Conservation (phyloP, 169 alveolate genomes). For the Sarcocystis neurona region DNA sequence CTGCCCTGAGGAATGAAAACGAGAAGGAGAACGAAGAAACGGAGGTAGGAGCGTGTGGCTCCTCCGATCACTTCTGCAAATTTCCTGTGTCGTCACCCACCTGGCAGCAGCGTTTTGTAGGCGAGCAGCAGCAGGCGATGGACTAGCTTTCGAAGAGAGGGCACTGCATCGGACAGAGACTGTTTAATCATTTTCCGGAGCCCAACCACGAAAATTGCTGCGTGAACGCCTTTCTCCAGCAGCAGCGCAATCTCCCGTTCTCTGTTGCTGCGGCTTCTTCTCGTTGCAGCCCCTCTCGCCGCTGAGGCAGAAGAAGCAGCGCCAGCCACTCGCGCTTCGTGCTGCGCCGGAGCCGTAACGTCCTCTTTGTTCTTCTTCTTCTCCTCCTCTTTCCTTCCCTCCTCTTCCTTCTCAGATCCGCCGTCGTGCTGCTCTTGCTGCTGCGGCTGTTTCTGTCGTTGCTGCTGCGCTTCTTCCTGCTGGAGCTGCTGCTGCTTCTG, state of each 20-base stretch:
- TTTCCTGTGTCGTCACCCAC: background rate
- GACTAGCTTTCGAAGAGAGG: background rate
- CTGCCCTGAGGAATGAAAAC: no score
- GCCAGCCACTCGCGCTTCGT: background rate
- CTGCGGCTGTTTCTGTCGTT: no score
- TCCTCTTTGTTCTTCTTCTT: no score
- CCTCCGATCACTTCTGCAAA: background rate
- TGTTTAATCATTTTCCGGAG: background rate
- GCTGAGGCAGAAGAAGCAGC: background rate
- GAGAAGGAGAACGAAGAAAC: background rate
- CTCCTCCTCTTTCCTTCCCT: no score
- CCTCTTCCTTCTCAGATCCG: no score
- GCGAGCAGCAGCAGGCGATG: constrained; percentile 19
- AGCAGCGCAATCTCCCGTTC: background rate
- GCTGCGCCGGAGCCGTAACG: background rate
- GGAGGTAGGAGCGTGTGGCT: background rate
- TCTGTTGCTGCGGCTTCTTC: no score
- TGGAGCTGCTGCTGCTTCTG: no score
- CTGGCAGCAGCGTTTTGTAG: background rate
- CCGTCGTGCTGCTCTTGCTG: no score
- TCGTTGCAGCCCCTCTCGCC: background rate
- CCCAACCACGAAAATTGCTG: constrained; percentile 3
- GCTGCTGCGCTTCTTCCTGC: no score
- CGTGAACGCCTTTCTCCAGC: background rate
- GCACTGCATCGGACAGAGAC: constrained; percentile 8